Conservation (phyloP, 139 green algal genomes). For the Pleodorina starrii region DNA sequence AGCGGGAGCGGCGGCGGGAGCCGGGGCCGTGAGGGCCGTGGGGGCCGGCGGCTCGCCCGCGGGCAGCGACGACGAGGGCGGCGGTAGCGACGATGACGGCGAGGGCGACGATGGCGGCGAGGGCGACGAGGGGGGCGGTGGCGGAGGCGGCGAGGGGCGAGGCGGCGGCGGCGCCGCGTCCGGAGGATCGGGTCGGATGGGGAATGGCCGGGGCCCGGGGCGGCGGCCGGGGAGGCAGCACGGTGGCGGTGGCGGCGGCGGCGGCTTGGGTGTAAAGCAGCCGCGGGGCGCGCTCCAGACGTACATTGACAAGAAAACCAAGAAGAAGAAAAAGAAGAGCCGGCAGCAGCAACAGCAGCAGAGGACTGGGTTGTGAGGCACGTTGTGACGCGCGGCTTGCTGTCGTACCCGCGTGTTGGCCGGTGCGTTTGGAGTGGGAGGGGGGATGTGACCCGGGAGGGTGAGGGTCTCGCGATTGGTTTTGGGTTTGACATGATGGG, state of each 20-base stretch:
- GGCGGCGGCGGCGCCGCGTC: not conserved
- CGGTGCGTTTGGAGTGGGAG: too few relatives aligned
- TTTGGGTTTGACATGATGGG: too few relatives aligned
- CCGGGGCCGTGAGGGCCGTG: not conserved
- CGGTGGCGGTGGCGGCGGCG: too few relatives aligned
- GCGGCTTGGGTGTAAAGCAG: not conserved
- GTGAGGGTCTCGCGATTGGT: too few relatives aligned
- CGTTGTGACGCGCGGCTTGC: too few relatives aligned
- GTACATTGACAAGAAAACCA: conserved; percentile 39
- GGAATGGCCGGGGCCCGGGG: not conserved
- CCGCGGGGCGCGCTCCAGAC: conserved; percentile 16
- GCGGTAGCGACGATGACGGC: not conserved
- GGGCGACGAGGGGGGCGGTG: not conserved
- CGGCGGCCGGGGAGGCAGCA: too few relatives aligned
- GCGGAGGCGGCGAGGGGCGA: not conserved
- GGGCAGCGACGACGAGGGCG: too few relatives aligned
- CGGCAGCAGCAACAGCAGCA: not conserved
- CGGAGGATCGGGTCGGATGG: not conserved
- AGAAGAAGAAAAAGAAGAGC: conserved; percentile 26
- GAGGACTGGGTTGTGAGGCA: not conserved
- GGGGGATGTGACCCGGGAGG: too few relatives aligned
- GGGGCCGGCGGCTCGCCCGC: too few relatives aligned
- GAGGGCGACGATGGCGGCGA: not conserved
- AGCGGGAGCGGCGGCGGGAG: not conserved
- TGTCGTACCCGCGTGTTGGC: too few relatives aligned